These are phyloP conservation scores for Penicillium fimorum DNA, from an alignment of 495 filamentous ascomycete genomes.

Conservation along the genomic window DNA sequence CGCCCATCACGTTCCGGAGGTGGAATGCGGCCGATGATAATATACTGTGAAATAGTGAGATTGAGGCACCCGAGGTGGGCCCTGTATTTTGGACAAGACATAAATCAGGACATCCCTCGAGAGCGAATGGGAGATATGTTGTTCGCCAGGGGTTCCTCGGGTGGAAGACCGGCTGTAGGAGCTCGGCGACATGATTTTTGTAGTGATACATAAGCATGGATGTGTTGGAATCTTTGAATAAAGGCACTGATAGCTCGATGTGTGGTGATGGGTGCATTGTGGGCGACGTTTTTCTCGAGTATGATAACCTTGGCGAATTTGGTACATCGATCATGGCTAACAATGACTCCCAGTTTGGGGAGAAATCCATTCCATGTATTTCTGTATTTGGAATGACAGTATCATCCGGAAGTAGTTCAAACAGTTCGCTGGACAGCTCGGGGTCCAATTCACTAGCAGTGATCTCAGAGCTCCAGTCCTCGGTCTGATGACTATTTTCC, in stretches of 20 bases:
- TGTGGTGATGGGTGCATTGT: neutral
- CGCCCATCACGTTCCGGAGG: conserved; percentile 9
- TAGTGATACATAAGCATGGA: conserved; percentile 17
- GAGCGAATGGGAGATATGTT: conserved; percentile 12
- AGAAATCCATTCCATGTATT: neutral
- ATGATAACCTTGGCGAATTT: neutral
- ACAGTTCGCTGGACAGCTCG: neutral
- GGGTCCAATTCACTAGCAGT: neutral
- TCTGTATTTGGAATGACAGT: neutral
- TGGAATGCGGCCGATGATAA: conserved; percentile 16
- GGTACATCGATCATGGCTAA: neutral
- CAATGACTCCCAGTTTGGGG: neutral
- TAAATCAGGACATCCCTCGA: conserved; percentile 11
- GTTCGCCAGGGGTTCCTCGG: conserved; percentile 16
- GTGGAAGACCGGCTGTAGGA: conserved; percentile 14
- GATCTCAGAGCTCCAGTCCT: neutral
- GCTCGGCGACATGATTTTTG: conserved; percentile 14
- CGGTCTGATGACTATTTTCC: neutral
- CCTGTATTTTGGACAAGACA: neutral
- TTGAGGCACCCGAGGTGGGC: conserved; percentile 5
- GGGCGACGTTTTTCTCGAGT: neutral
- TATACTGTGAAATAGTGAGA: conserved; percentile 13
- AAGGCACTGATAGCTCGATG: conserved; percentile 1
- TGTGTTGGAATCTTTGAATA: conserved; percentile 4
- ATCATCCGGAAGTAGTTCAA: neutral